phyloP scores from a whole-genome alignment of 2,329 filamentous ascomycete genomes.

The Coniochaeta prunicola region DNA sequence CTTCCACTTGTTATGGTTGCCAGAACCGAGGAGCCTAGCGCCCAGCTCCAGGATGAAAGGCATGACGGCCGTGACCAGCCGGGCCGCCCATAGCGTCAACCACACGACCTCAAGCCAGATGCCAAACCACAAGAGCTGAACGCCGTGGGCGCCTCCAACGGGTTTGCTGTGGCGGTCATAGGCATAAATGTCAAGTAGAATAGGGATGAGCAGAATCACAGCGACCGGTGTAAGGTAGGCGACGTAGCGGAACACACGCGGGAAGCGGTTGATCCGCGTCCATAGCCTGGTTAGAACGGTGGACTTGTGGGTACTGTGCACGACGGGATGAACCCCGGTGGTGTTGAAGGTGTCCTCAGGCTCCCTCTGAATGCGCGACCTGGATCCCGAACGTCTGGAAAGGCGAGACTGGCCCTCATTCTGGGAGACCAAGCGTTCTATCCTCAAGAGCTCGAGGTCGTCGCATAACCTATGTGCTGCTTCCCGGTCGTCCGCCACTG shows the following conservation, averaged over 20 bases:
- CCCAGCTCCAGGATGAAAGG: slow-evolving; percentile 39
- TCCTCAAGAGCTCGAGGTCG: slow-evolving; percentile 40
- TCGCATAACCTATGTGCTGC: slow-evolving; percentile 33
- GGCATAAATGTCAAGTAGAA: slow-evolving; percentile 35
- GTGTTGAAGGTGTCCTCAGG: slow-evolving; percentile 40
- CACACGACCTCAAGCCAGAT: slow-evolving; percentile 94
- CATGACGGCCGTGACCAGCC: slow-evolving; percentile 44
- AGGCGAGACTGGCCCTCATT: slow-evolving; percentile 28
- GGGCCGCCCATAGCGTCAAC: slow-evolving; percentile 78
- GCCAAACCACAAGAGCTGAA: slow-evolving; percentile 80
- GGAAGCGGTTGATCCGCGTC: slow-evolving; percentile 39
- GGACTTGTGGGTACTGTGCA: slow-evolving; percentile 8
- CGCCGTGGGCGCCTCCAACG: slow-evolving; percentile 61
- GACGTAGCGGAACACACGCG: slow-evolving; percentile 40
- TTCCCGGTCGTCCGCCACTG: slow-evolving; percentile 17
- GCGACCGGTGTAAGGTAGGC: slow-evolving; percentile 40
- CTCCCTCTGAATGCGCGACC: slow-evolving; percentile 14
- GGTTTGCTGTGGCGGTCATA: slow-evolving; percentile 32
- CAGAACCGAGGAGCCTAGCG: slow-evolving; percentile 70
- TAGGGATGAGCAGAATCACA: slow-evolving; percentile 35
- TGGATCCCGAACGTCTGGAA: slow-evolving; percentile 14
- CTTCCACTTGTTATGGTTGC: slow-evolving; percentile 87
- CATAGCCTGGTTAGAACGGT: slow-evolving; percentile 28
- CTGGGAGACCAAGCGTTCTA: slow-evolving; percentile 37
- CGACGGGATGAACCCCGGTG: slow-evolving; percentile 1